phyloP scores from a whole-genome alignment of 495 filamentous ascomycete genomes.

The Xylaria scruposa region DNA sequence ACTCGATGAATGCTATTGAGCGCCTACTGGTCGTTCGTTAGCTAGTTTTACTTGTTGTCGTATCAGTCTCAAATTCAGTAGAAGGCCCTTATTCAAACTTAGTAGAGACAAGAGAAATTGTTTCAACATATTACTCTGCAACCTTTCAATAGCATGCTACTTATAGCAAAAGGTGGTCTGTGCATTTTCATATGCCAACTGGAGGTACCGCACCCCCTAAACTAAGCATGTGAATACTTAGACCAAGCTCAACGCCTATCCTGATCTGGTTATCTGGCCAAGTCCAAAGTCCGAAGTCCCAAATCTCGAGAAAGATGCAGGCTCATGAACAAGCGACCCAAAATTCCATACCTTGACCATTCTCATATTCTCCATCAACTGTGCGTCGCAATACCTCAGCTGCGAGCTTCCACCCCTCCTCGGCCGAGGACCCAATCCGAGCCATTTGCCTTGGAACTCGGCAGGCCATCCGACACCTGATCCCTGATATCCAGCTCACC shows the following conservation, averaged over 20 bases:
- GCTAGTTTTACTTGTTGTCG: background rate
- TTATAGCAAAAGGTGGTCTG: background rate
- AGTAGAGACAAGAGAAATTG: background rate
- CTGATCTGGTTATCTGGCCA: conserved; percentile 27
- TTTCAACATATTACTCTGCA: background rate
- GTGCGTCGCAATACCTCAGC: conserved; percentile 5
- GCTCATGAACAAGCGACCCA: conserved; percentile 2
- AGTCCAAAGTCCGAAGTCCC: conserved; percentile 11
- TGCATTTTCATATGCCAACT: background rate
- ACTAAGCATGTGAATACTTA: background rate
- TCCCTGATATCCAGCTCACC: background rate
- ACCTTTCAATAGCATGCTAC: background rate
- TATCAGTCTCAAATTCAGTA: background rate
- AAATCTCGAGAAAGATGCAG: conserved; percentile 18
- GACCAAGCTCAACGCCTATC: conserved; percentile 5
- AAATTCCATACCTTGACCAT: conserved; percentile 6
- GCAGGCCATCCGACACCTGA: background rate
- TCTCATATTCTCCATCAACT: conserved; percentile 8
- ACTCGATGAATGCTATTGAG: background rate
- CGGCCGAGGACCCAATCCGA: background rate
- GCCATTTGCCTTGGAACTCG: conserved; percentile 11
- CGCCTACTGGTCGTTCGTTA: background rate
- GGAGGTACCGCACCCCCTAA: background rate
- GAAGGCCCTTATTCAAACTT: background rate
- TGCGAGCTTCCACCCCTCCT: background rate